Percentiles rank a stretch among this genome's conserved stretches.
These are phyloP conservation scores for Hanseniaspora lachancei DNA, from an alignment of 805 yeast genomes.

Conservation along the genomic window DNA sequence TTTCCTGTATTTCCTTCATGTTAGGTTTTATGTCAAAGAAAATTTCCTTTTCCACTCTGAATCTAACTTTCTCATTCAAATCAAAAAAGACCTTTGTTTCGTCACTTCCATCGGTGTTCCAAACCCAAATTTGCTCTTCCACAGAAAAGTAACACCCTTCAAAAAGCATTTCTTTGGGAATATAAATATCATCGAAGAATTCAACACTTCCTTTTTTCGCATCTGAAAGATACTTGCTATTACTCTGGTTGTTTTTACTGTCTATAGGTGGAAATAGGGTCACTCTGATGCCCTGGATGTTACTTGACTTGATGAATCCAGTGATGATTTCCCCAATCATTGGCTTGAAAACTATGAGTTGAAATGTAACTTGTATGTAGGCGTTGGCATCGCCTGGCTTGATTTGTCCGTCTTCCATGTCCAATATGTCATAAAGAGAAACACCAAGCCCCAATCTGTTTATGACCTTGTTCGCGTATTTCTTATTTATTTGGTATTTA, in stretches of 20 bases:
- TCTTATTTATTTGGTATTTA: conserved; percentile 65
- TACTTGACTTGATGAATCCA: conserved; percentile 86
- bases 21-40: conserved; percentile 75
- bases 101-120: conserved; percentile 42
- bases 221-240: conserved; percentile 29
- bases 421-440: conserved; percentile 68
- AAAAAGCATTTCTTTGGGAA: conserved; percentile 71
- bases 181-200: conserved; percentile 71
- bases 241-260: conserved; percentile 6
- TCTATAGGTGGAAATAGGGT: conserved; percentile 15
- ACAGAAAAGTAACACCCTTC: conserved; percentile 56
- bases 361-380: conserved; percentile 57
- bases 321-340: conserved; percentile 85
- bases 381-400: conserved; percentile 93
- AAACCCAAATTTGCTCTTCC: conserved; percentile 88
- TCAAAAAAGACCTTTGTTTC: conserved; percentile 70
- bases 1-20: conserved; percentile 37
- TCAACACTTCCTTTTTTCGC: conserved; percentile 43
- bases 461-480: conserved; percentile 75
- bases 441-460: conserved; percentile 75
- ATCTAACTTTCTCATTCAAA: conserved; percentile 79
- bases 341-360: conserved; percentile 79
- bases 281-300: conserved; percentile 71
- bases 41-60: conserved; percentile 79
- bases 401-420: conserved; percentile 76